A percentile compares a stretch with the other conserved stretches of the same genome.
phyloP scores from a whole-genome alignment of 1,139 yeast species.

The Pichia sp. region DNA sequence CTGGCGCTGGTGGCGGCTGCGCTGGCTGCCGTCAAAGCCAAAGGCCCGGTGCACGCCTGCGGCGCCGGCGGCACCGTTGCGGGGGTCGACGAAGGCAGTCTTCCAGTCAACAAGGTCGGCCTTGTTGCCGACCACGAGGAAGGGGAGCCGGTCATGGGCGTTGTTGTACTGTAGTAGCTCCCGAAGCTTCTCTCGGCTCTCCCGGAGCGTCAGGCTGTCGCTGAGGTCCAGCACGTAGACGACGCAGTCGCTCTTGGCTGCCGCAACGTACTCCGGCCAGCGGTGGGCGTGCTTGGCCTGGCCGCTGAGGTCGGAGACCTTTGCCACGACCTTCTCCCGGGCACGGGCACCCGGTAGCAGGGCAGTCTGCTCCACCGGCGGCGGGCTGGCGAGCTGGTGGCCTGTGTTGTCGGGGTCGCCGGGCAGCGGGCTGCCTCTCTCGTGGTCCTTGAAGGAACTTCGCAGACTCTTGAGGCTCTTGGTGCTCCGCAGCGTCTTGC shows the following conservation, averaged over 20 bases:
- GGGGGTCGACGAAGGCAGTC: not conserved
- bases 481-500: not conserved
- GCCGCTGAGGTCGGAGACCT: slow-evolving; percentile 28
- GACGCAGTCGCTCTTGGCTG: slow-evolving; percentile 16
- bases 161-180: slow-evolving; percentile 23
- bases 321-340: slow-evolving; percentile 13
- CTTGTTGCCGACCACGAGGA: slow-evolving; percentile 27
- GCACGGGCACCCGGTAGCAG: not conserved
- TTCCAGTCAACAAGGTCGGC: slow-evolving; percentile 20
- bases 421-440: not conserved
- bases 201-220: slow-evolving; percentile 24
- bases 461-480: not conserved
- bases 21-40: too few species aligned
- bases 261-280: slow-evolving; percentile 20
- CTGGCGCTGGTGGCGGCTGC: not conserved
- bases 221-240: slow-evolving; percentile 27
- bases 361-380: too few species aligned
- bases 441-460: not conserved
- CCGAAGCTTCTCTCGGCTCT: slow-evolving; percentile 17
- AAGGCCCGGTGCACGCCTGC: not conserved
- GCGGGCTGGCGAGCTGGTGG: too few species aligned
- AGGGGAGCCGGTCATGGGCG: slow-evolving; percentile 18
- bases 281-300: slow-evolving; percentile 21
- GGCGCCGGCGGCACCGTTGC: not conserved
- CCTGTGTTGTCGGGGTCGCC: not conserved